Evolutionary conservation across 2,329 filamentous ascomycete species (phyloP), one percentile per base, ranked within the genome.

Genomic region (Aspergillus sp.): DNA sequence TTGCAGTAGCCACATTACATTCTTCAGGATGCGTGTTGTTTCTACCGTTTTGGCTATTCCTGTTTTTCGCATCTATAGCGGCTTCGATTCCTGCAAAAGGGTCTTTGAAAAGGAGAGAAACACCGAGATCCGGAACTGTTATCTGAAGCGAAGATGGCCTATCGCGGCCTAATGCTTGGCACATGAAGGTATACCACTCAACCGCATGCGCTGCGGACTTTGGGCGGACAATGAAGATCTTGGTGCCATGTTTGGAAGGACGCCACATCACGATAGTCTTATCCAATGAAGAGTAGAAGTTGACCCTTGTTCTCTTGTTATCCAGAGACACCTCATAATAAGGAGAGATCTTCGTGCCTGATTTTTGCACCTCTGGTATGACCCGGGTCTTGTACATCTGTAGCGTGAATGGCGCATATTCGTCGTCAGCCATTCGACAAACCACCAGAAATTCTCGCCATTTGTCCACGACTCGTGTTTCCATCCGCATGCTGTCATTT

Each of bases 181-280:
- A 72, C 12, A 86, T 68, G 53, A 85, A 85, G 0, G 82, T 84
- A 59, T 82, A 85, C 83, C 83, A 86, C 60, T 86, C 83, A 7
- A 83, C 77, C 5, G 81, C 79, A 56, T 79, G 79, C 5, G 80
- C 78, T 2, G 76, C 73, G 15, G 82, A 83, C 10, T 78, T 75
- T 5, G 82, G 75, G 25, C 80, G 76, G 64, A 86, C 74, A 50
- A 85, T 81, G 53, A 78, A 79, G 45, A 86, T 83, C 30, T 73
- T 72, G 1, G 79, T 82, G 3, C 80, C 76, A 15, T 64, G 67
- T 47, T 73, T 74, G 49, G 71, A 69, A 3, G 78, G 77, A 27
- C 76, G 71, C 75, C 82, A 85, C 7, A 85, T 67, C 7, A 82
- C 83, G 15, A 85, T 70, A 1, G 82, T 83, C 62, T 86, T 86